Evolutionary conservation across 768 basidiomycete species (phyloP), one percentile per base, ranked within the genome.

Genomic region (Dentipellis sp.): DNA sequence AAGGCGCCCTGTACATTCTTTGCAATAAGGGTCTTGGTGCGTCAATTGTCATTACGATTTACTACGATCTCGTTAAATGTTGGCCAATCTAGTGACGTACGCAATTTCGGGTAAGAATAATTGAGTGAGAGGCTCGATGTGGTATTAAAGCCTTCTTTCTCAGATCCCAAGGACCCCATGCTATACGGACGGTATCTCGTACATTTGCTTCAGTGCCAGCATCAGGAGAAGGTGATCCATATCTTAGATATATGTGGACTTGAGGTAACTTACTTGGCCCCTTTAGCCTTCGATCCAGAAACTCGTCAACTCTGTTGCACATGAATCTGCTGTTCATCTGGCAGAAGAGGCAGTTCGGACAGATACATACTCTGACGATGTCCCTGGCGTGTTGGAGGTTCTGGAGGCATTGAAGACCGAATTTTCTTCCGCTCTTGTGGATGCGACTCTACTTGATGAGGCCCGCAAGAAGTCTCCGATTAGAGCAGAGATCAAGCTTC

Each of bases 1-100:
- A 98, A 72, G 95, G 95, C 8, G 92, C 91, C 16, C 73, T 95
- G 40, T 94, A 93, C 66, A 75, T 89, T 17, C 69, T 91, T 10
- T 82, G 82, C 72, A 83, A 85, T 63, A 88, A 86, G 68, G 83
- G 80, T 34, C 83, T 77, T 54, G 78, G 86, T 86, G 59, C 46
- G 79, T 62, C 29, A 29, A 6, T 6, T 6, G 6, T 29, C 29
- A n/a, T 45, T n/a, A 19, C 9, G 16, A 17, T 45, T n/a, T 9
- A 17, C 42, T 45, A 45, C 19, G 42, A 57, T 48, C 49, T 7
- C 53, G 36, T 54, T 45, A 21, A 37, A 10, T 35, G 21, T 58
- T 56, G 65, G 50, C 63, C 17, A 17, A 59, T 60, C 9, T 50
- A 84, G 86, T 83, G 60, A 75, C 81, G 11, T 87, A 88, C 69